Percentiles rank a stretch among this genome's conserved stretches.
Conservation (phyloP, 352 stramenopile species). For the Globisporangium polare region DNA sequence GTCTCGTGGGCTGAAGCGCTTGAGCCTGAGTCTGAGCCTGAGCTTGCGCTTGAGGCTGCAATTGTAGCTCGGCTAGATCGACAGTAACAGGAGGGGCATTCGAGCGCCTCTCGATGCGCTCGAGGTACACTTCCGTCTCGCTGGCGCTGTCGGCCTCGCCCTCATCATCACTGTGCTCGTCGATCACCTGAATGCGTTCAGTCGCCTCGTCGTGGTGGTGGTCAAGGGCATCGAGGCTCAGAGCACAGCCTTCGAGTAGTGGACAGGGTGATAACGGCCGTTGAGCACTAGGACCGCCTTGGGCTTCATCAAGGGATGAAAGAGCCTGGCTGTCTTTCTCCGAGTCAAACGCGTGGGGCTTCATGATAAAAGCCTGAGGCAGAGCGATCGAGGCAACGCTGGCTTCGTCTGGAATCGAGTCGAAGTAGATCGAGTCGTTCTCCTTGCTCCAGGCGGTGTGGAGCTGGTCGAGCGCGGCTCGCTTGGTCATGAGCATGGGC, state of each 20-base stretch:
- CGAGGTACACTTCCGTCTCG: conserved; percentile 13
- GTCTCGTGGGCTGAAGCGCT: not conserved
- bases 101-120: not conserved
- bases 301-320: not conserved
- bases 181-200: conserved; percentile 12
- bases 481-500: conserved; percentile 16
- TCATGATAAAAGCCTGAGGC: conserved; percentile 32
- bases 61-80: not conserved
- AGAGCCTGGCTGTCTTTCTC: not conserved
- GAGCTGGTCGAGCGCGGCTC: conserved; percentile 7
- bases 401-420: conserved; percentile 19
- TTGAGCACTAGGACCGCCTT: not conserved
- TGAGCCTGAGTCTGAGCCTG: not conserved
- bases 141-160: conserved; percentile 7
- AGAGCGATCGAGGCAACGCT: conserved; percentile 18
- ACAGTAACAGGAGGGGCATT: not conserved
- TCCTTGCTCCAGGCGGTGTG: conserved; percentile 17
- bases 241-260: not conserved
- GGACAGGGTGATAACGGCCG: not conserved
- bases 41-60: not conserved
- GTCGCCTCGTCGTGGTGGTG: not conserved
- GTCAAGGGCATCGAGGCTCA: not conserved
- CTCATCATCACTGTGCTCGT: conserved; percentile 16
- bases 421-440: conserved; percentile 33
- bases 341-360: conserved; percentile 14